Evolutionary conservation across 2,329 filamentous ascomycete species (phyloP).

Genomic region (Curvularia verruculosa): DNA sequence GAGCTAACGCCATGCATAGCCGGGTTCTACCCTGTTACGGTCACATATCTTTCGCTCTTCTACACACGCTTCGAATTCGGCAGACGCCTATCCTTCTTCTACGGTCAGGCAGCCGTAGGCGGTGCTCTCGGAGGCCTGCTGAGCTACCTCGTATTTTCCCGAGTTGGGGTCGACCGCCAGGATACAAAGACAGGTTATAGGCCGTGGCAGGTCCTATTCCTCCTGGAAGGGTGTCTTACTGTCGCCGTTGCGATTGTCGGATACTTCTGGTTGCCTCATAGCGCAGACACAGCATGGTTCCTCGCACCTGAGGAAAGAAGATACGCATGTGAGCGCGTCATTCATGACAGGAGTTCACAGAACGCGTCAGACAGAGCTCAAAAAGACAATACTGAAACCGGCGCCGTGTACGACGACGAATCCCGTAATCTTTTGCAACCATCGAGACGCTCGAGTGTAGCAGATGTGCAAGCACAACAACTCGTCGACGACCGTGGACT

Average conservation of each 20-base stretch:
- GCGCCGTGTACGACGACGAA: constrained; percentile 37
- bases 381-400: constrained; percentile 24
- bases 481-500: constrained; percentile 54
- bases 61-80: constrained; percentile 65
- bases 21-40: constrained; percentile 65
- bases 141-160: constrained; percentile 57
- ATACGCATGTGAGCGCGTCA: constrained; percentile 57
- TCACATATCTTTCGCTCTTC: constrained; percentile 64
- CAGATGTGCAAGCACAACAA: constrained; percentile 26
- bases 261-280: constrained; percentile 59
- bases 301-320: constrained; percentile 53
- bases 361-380: constrained; percentile 15
- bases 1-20: constrained; percentile 45
- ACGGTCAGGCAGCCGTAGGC: constrained; percentile 63
- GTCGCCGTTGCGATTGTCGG: constrained; percentile 55
- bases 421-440: constrained; percentile 39
- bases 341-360: constrained; percentile 45
- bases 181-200: constrained; percentile 45
- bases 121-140: constrained; percentile 63
- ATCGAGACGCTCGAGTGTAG: constrained; percentile 16
- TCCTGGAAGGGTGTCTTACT: constrained; percentile 57
- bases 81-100: constrained; percentile 61
- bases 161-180: constrained; percentile 39
- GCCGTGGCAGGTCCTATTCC: constrained; percentile 59
- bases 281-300: constrained; percentile 59